These are phyloP conservation scores for Ormosia semicastrata DNA, from an alignment of 306 rosid species.

Conservation along the genomic window DNA sequence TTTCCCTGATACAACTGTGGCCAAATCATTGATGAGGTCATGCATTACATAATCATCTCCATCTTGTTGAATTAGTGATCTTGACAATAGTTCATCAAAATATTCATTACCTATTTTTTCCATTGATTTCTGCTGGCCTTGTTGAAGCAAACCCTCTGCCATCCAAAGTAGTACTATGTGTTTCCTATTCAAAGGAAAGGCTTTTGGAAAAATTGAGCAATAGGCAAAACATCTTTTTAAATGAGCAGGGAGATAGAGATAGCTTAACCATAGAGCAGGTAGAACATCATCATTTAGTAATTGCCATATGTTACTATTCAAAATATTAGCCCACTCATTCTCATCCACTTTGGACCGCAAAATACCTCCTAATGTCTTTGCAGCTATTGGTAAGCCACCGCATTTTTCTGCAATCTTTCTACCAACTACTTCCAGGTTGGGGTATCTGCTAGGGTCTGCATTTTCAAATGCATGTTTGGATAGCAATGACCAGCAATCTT, in stretches of 20 bases:
- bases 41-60: constrained; percentile 28
- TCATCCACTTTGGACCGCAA: constrained; percentile 28
- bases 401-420: constrained; percentile 35
- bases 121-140: neutral
- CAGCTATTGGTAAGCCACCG: constrained; percentile 46
- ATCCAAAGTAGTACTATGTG: constrained; percentile 21
- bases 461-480: constrained; percentile 31
- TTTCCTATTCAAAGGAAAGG: neutral
- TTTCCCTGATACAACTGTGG: neutral
- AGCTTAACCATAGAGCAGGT: constrained; percentile 2
- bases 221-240: constrained; percentile 4
- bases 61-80: constrained; percentile 26
- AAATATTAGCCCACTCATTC: constrained; percentile 36
- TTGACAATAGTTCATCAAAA: constrained; percentile 21
- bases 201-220: constrained; percentile 19
- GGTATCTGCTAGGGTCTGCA: neutral
- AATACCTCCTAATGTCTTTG: constrained; percentile 34
- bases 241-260: neutral
- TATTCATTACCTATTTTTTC: constrained; percentile 31
- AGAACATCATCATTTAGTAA: constrained; percentile 36
- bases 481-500: constrained; percentile 40
- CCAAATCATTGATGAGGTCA: constrained; percentile 31
- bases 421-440: constrained; percentile 30
- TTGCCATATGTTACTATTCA: constrained; percentile 36
- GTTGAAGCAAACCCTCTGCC: constrained; percentile 35